Evolutionary conservation across 225 moss, liverwort and hornwort species (phyloP), one percentile per base, ranked within the genome.

Genomic region (Antitrichia curtipendula): DNA sequence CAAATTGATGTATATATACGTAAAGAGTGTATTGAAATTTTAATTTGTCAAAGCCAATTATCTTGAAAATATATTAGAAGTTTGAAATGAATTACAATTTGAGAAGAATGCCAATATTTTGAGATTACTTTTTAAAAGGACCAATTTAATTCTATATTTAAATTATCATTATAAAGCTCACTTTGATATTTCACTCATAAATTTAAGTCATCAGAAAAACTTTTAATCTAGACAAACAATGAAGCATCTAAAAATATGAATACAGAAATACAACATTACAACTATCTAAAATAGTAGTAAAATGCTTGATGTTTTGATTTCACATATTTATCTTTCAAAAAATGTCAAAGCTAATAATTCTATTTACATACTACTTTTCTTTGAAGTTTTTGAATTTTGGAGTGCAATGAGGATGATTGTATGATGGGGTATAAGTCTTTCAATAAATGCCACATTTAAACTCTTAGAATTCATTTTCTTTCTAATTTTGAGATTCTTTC

Each of bases 131-230:
- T 31, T 62, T 4, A 31, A 31, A 61, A 62, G 31, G 7, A 2
- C 8, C 31, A 31, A 28, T 29, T 61, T 4, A 16, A 62, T 62
- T 16, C 8, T 31, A 31, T 8, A 62, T 62, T 31, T 31, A 7
- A 0, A 29, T 29, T 29, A 16, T 16, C 1, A 28, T 32, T 0
- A 9, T 32, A 9, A 63, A 32, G 0, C 5, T 5, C 2, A 17
- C 5, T 2, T 63, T 17, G 5, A 34, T 34, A 63, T 63, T 34
- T 63, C 32, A 31, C 1, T 31, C 2, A 16, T 4, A 16, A 62
- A 16, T 34, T 28, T 17, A 34, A 34, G 36, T 15, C 19, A 64
- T 34, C 2, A 62, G 16, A 5, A 32, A 63, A 16, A 0, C 1
- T 7, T 63, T 32, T 31, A 64, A 18, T 65, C 8, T 21, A n/a